Conservation (phyloP, 2,329 filamentous ascomycete species). For the Pseudogymnoascus sp. region DNA sequence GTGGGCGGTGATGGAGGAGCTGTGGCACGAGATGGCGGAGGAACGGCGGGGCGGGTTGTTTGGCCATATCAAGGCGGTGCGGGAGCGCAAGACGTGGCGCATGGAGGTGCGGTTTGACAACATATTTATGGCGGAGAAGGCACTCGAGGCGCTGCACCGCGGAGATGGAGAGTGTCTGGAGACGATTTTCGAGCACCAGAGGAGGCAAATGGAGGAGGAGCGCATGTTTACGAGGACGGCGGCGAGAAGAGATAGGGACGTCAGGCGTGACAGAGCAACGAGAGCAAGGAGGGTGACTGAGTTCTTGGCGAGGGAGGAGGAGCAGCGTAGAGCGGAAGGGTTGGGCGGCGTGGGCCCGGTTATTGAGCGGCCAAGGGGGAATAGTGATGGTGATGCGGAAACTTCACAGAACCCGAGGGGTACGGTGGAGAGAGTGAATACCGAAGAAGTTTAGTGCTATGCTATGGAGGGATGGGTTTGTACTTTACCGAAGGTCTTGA, state of each 20-base stretch:
- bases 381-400: background rate
- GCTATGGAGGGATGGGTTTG: background rate
- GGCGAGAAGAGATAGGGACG: background rate
- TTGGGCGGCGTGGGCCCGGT: background rate
- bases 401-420: background rate
- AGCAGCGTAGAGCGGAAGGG: background rate
- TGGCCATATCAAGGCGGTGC: slow-evolving; percentile 30
- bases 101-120: slow-evolving; percentile 41
- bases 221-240: slow-evolving; percentile 17
- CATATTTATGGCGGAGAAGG: slow-evolving; percentile 39
- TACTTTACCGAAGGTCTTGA: background rate
- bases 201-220: slow-evolving; percentile 17
- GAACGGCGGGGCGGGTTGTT: slow-evolving; percentile 21
- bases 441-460: background rate
- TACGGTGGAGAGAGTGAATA: background rate
- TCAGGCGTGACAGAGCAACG: background rate
- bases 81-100: slow-evolving; percentile 36
- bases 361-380: background rate
- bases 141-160: slow-evolving; percentile 36
- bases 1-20: slow-evolving; percentile 37
- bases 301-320: background rate
- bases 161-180: slow-evolving; percentile 38
- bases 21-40: slow-evolving; percentile 36
- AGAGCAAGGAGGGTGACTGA: background rate
- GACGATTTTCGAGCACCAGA: slow-evolving; percentile 21